Conservation (phyloP, 2,329 filamentous ascomycete genomes). For the Fusarium penzigii region DNA sequence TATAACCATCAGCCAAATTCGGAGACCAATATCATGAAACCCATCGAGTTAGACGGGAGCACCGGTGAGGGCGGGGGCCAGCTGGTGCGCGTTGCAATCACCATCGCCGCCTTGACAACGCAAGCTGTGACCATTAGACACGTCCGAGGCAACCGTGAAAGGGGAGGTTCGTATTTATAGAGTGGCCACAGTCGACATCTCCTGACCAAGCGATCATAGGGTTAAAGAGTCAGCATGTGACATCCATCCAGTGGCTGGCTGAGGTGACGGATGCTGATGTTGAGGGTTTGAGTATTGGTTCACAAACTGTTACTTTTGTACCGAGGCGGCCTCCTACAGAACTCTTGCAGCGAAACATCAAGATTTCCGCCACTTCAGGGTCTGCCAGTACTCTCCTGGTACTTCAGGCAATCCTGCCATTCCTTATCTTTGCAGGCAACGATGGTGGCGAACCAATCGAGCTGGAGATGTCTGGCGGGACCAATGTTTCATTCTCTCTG, state of each 20-base stretch:
- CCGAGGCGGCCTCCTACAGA: conserved; percentile 42
- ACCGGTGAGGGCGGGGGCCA: conserved; percentile 65
- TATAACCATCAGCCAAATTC: not conserved
- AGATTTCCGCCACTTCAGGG: conserved; percentile 49
- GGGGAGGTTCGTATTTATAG: conserved; percentile 29
- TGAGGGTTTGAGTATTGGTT: conserved; percentile 52
- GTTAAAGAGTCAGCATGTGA: conserved; percentile 61
- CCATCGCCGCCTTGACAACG: conserved; percentile 56
- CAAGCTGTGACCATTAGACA: conserved; percentile 55
- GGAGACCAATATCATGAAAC: conserved; percentile 25
- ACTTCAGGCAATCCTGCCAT: conserved; percentile 62
- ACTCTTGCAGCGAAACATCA: conserved; percentile 45
- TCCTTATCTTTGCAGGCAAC: conserved; percentile 55
- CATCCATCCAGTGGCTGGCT: conserved; percentile 56
- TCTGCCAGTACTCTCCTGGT: conserved; percentile 59
- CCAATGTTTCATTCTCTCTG: conserved; percentile 57
- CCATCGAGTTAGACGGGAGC: conserved; percentile 54
- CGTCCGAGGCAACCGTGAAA: conserved; percentile 55
- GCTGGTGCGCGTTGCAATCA: conserved; percentile 57
- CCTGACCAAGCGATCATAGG: conserved; percentile 39
- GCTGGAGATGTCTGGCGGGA: conserved; percentile 57
- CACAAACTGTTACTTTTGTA: conserved; percentile 49
- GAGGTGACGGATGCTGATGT: conserved; percentile 52
- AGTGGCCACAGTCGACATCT: not conserved
- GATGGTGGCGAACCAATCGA: conserved; percentile 45